These are phyloP conservation scores for Bipolaris cookei DNA, from an alignment of 2,329 filamentous ascomycete species.

Conservation along the genomic window DNA sequence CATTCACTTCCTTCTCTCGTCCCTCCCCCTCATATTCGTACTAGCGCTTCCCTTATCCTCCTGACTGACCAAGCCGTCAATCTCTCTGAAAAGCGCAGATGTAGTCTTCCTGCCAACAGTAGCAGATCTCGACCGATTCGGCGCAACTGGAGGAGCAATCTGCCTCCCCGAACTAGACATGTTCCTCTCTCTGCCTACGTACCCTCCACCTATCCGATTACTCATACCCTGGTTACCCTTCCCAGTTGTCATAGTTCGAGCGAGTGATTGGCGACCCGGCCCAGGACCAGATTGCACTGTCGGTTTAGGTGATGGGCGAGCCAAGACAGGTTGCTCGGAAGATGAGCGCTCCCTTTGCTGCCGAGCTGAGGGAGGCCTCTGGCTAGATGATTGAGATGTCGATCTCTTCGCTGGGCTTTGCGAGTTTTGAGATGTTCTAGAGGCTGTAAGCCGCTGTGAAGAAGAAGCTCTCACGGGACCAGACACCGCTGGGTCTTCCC, in stretches of 20 bases:
- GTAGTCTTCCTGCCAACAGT: conserved; percentile 26
- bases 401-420: neutral
- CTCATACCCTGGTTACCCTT: conserved; percentile 23
- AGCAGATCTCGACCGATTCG: neutral
- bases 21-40: neutral
- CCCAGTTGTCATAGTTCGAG: conserved; percentile 33
- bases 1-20: neutral
- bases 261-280: conserved; percentile 16
- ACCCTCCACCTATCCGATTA: conserved; percentile 8
- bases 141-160: neutral
- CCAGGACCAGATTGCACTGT: conserved; percentile 12
- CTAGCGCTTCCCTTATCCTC: neutral
- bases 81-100: conserved; percentile 36
- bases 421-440: neutral
- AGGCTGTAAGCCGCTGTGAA: neutral
- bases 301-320: conserved; percentile 14
- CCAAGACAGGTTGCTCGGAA: conserved; percentile 7
- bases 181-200: neutral
- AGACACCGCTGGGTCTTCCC: conserved; percentile 12
- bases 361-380: neutral
- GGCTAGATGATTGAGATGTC: conserved; percentile 2
- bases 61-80: conserved; percentile 37
- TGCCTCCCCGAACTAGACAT: neutral
- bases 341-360: conserved; percentile 4
- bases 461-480: neutral